Conservation (phyloP, 345 rosid genomes). For the Boechera divaricarpa region DNA sequence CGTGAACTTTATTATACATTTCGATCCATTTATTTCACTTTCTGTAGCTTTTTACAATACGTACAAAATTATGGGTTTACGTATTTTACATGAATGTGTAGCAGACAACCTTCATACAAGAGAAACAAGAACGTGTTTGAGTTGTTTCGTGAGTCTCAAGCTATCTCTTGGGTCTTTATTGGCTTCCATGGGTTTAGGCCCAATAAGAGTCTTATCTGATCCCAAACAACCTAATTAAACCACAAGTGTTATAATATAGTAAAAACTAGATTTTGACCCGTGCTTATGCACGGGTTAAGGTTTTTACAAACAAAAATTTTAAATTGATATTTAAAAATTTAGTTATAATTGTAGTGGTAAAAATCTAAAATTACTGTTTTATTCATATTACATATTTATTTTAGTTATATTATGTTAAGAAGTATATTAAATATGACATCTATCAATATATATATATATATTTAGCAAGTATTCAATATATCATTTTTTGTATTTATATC, state of each 20-base stretch:
- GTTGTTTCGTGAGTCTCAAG: constrained; percentile 33
- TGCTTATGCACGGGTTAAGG: too few species aligned
- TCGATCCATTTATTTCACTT: constrained; percentile 23
- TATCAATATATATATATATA: too few species aligned
- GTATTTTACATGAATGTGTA: background rate
- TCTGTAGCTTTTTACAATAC: background rate
- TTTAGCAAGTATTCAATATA: too few species aligned
- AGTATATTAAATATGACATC: too few species aligned
- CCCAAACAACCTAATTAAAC: background rate
- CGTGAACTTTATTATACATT: constrained; percentile 35
- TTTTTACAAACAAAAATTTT: too few species aligned
- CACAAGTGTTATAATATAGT: background rate
- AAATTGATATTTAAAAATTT: too few species aligned
- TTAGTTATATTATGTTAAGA: too few species aligned
- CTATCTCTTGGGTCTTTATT: background rate
- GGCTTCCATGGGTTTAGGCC: background rate
- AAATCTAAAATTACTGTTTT: too few species aligned
- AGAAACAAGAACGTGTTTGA: background rate
- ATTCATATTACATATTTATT: too few species aligned
- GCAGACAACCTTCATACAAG: background rate
- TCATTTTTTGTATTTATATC: too few species aligned
- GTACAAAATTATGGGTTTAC: constrained; percentile 8
- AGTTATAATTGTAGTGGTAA: too few species aligned
- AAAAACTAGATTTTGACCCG: too few species aligned
- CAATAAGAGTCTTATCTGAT: background rate